These are phyloP conservation scores for Pochonia chlamydosporia DNA, from an alignment of 2,329 filamentous ascomycete species.

Conservation along the genomic window DNA sequence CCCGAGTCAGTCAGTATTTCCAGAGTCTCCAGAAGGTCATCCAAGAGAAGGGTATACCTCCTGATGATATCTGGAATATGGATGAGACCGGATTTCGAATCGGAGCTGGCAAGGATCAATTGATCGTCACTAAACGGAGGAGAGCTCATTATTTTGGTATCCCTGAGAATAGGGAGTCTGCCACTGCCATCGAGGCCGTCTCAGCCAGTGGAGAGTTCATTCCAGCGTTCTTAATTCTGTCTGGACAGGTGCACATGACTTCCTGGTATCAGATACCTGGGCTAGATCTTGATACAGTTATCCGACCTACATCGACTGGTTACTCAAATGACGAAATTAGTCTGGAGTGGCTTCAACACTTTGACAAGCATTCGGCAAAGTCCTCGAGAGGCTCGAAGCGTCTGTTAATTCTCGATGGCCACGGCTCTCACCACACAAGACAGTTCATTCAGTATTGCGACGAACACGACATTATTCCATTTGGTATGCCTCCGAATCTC, in stretches of 20 bases:
- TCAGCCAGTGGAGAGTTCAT: neutral
- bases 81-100: constrained; percentile 16
- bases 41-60: constrained; percentile 1
- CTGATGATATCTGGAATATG: constrained; percentile 10
- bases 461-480: constrained; percentile 27
- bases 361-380: constrained; percentile 25
- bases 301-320: constrained; percentile 23
- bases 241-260: constrained; percentile 8
- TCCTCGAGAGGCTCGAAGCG: constrained; percentile 17
- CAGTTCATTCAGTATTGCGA: constrained; percentile 29
- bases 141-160: constrained; percentile 3
- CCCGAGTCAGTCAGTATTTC: constrained; percentile 2
- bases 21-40: constrained; percentile 4
- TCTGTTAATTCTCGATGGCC: constrained; percentile 31
- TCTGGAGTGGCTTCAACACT: constrained; percentile 28
- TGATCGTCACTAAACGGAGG: constrained; percentile 7
- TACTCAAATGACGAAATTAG: constrained; percentile 28
- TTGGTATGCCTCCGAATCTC: neutral
- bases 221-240: constrained; percentile 8
- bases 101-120: constrained; percentile 7
- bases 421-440: constrained; percentile 26
- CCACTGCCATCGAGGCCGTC: constrained; percentile 7
- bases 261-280: constrained; percentile 14
- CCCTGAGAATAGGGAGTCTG: constrained; percentile 3
- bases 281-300: constrained; percentile 19